These are phyloP conservation scores for Globisporangium rhizosaccharum DNA, from an alignment of 352 stramenopile species.

Conservation along the genomic window DNA sequence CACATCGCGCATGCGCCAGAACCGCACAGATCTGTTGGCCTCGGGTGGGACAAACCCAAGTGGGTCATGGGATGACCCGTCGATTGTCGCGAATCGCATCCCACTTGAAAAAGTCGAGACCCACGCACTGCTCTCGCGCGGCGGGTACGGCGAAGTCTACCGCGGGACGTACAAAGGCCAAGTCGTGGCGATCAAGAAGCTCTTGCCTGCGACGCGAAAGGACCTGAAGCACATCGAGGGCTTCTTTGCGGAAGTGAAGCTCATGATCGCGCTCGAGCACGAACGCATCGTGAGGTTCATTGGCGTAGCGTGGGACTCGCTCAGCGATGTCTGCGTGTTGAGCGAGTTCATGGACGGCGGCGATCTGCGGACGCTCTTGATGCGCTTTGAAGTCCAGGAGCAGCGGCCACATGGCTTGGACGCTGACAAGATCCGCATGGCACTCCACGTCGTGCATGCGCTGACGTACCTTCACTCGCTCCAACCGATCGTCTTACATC, in stretches of 20 bases:
- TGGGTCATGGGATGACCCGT: slow-evolving; percentile 19
- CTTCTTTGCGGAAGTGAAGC: slow-evolving; percentile 36
- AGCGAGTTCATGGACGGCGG: slow-evolving; percentile 40
- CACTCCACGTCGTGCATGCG: slow-evolving; percentile 32
- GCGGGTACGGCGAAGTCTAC: slow-evolving; percentile 32
- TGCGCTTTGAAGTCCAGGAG: slow-evolving; percentile 29
- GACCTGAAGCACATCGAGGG: slow-evolving; percentile 25
- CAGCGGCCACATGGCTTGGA: slow-evolving; percentile 31
- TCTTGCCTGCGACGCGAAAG: slow-evolving; percentile 17
- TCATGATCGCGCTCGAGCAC: slow-evolving; percentile 37
- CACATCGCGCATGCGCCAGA: slow-evolving; percentile 5
- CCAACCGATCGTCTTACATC: slow-evolving; percentile 27
- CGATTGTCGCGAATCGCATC: slow-evolving; percentile 19
- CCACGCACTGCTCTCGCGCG: slow-evolving; percentile 22
- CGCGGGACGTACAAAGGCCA: slow-evolving; percentile 21
- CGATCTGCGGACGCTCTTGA: slow-evolving; percentile 33
- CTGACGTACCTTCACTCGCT: slow-evolving; percentile 52
- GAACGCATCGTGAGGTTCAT: slow-evolving; percentile 34
- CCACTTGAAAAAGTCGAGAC: slow-evolving; percentile 25
- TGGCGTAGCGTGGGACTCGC: slow-evolving; percentile 35
- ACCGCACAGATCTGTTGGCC: slow-evolving; percentile 2
- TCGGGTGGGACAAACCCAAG: slow-evolving; percentile 1
- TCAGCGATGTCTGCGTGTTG: slow-evolving; percentile 32
- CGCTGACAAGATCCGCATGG: slow-evolving; percentile 46
- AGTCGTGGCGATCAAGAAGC: slow-evolving; percentile 20